Conservation (phyloP, 306 rosid species). For the Alnus glutinosa region DNA sequence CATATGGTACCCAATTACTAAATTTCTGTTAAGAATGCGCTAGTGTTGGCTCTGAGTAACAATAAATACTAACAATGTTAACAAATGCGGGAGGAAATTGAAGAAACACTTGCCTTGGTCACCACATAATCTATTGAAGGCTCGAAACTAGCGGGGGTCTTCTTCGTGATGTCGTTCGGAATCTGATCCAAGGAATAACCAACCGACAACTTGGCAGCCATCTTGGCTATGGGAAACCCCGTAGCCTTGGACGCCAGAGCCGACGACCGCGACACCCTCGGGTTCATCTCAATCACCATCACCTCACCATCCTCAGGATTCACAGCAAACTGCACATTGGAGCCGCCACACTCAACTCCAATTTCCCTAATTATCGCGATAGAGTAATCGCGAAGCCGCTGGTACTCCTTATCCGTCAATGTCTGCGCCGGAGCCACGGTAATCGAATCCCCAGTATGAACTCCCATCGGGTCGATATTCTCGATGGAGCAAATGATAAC, state of each 20-base stretch:
- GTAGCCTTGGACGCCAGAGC: conserved; percentile 95
- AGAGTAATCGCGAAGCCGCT: conserved; percentile 78
- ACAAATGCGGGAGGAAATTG: background rate
- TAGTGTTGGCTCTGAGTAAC: background rate
- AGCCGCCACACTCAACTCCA: conserved; percentile 84
- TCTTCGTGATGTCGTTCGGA: conserved; percentile 88
- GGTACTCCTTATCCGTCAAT: conserved; percentile 93
- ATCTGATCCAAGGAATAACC: conserved; percentile 94
- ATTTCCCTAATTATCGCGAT: conserved; percentile 72
- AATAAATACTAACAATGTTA: background rate
- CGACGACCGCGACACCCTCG: conserved; percentile 92
- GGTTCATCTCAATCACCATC: conserved; percentile 99
- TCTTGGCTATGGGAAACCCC: conserved; percentile 92
- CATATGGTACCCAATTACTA: background rate
- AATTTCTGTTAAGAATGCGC: background rate
- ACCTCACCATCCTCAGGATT: conserved; percentile 82
- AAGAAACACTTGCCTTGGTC: conserved; percentile 63
- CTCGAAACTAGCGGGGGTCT: conserved; percentile 95
- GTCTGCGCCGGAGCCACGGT: conserved; percentile 98
- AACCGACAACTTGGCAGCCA: conserved; percentile 91
- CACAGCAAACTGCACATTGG: conserved; percentile 95
- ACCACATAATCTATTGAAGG: conserved; percentile 99
- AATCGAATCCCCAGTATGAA: conserved; percentile 95
- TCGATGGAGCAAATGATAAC: conserved; percentile 95
- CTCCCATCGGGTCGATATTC: conserved; percentile 98